Evolutionary conservation across 2,329 filamentous ascomycete species (phyloP), one percentile per base, ranked within the genome.

Genomic region (Thermothelomyces thermophilus): DNA sequence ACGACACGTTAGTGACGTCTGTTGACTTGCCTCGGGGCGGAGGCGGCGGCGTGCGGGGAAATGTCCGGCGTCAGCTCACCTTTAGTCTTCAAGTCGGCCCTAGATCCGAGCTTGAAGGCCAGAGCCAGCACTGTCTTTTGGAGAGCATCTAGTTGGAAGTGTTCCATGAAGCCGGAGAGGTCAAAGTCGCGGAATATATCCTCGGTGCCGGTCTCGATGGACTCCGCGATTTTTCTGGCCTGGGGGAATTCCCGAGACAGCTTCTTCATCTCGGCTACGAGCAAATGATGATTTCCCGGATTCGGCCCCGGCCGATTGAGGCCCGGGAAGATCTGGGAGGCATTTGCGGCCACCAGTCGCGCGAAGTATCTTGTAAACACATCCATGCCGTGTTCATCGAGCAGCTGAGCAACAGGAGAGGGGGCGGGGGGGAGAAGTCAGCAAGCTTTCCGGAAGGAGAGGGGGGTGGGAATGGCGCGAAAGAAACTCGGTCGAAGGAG

Each of bases 301-400:
- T 86, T 87, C 57, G 88, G 79, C 57, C 82, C 79, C 49, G 81
- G 79, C 69, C 89, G 80, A 62, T 81, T 87, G 48, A 84, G 75
- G 56, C 86, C 83, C 45, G 89, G 84, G 66, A 97, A 97, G 66
- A 98, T 93, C 64, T 93, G 85, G 56, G 84, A 75, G 62, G 90
- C 89, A 82, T 96, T 96, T 71, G 85, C 84, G 70, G 86, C 86
- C 65, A 98, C 82, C 66, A 97, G 77, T 70, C 91, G 88, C 69
- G 89, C 84, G 71, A 98, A 95, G 70, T 93, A 96, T 75, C 90
- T 94, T 54, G 88, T 84, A 68, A 90, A 96, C 66, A 96, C 90
- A 77, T 98, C 94, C 91, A 98, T 98, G 66, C 90, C 90, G 90
- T 95, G 85, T 64, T 91, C 90, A 81, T 95, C 85, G 73, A 97